A percentile compares a stretch with the other conserved stretches of the same genome.
These are phyloP conservation scores for Hibiscus tridactylites DNA, from an alignment of 345 rosid species.

Conservation along the genomic window DNA sequence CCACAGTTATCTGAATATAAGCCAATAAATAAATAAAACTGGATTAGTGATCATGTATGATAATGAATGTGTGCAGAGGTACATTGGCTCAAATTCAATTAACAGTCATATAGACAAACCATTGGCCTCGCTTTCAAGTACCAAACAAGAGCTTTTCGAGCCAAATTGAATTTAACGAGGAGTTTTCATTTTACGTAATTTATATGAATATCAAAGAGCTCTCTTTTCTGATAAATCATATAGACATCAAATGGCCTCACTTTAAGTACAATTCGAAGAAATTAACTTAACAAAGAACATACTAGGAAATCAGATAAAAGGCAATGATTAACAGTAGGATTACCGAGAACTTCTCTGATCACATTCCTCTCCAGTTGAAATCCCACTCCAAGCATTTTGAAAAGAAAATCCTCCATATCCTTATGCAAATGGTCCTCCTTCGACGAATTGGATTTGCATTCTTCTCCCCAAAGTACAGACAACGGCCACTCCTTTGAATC, in stretches of 20 bases:
- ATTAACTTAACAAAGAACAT: background rate
- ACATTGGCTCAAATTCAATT: background rate
- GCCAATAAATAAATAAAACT: slow-evolving; percentile 9
- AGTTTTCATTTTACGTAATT: background rate
- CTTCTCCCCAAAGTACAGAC: slow-evolving; percentile 27
- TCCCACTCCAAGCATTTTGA: slow-evolving; percentile 46
- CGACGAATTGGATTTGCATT: background rate
- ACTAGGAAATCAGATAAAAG: background rate
- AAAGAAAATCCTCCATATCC: slow-evolving; percentile 39
- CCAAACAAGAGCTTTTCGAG: background rate
- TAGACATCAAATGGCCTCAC: too few species aligned
- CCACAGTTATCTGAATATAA: slow-evolving; percentile 41
- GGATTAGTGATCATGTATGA: slow-evolving; percentile 15
- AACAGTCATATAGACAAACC: background rate
- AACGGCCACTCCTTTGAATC: slow-evolving; percentile 23
- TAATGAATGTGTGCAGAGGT: background rate
- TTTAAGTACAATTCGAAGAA: too few species aligned
- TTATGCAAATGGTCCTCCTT: slow-evolving; percentile 24
- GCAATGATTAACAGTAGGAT: slow-evolving; percentile 6
- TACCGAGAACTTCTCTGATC: slow-evolving; percentile 40
- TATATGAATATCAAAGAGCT: background rate
- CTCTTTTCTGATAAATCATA: background rate
- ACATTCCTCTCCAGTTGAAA: slow-evolving; percentile 32
- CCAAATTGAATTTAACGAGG: background rate
- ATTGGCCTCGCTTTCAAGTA: background rate